These are phyloP conservation scores for Ogataea hybrid DNA, from an alignment of 1,139 yeast genomes.

Conservation along the genomic window DNA sequence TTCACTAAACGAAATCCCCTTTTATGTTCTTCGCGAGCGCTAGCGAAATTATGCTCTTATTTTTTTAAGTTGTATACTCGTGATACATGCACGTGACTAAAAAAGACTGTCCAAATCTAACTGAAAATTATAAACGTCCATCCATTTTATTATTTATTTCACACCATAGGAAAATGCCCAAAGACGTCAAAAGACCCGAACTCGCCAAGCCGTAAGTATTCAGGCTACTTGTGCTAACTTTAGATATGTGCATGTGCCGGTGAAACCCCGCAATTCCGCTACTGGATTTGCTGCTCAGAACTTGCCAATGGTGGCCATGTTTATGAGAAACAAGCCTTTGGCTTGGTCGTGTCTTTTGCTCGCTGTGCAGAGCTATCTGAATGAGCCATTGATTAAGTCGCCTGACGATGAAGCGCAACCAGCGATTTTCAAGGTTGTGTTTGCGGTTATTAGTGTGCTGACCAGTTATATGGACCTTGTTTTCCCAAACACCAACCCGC, in stretches of 20 bases:
- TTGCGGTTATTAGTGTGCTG: slow-evolving; percentile 29
- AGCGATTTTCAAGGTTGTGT: slow-evolving; percentile 27
- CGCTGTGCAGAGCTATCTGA: slow-evolving; percentile 47
- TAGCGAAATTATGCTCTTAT: neutral
- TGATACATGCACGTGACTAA: slow-evolving; percentile 1
- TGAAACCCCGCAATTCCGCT: slow-evolving; percentile 46
- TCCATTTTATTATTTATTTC: slow-evolving; percentile 1
- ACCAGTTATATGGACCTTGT: slow-evolving; percentile 32
- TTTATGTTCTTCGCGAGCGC: slow-evolving; percentile 1
- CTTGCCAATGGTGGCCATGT: slow-evolving; percentile 66
- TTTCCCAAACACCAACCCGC: slow-evolving; percentile 28
- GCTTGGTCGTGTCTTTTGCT: slow-evolving; percentile 52
- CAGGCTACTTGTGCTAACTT: slow-evolving; percentile 4
- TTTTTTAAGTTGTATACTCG: neutral
- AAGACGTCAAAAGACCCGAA: slow-evolving; percentile 31
- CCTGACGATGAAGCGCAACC: slow-evolving; percentile 28
- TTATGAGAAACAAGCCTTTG: slow-evolving; percentile 48
- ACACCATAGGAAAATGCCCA: slow-evolving; percentile 19
- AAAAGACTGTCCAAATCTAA: neutral
- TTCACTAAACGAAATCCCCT: slow-evolving; percentile 6
- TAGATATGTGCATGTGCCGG: slow-evolving; percentile 51
- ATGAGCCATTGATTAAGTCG: slow-evolving; percentile 31
- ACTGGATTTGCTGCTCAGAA: slow-evolving; percentile 51
- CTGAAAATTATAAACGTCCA: neutral
- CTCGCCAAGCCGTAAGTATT: slow-evolving; percentile 25